These are phyloP conservation scores for Thelephora terrestris DNA, from an alignment of 1,284 basidiomycete genomes.

Conservation along the genomic window DNA sequence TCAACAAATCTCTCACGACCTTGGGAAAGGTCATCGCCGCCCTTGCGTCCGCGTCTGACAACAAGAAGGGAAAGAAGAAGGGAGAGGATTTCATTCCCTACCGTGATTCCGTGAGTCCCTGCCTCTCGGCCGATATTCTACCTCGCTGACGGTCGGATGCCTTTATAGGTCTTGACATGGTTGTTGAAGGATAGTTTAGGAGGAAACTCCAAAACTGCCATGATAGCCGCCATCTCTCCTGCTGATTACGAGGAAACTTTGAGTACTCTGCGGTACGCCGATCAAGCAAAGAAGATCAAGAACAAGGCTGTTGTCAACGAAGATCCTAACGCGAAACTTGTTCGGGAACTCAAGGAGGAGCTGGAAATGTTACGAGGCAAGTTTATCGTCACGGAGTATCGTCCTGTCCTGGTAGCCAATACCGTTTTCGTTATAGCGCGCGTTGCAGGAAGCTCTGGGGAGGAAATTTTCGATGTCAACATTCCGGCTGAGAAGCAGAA, in stretches of 20 bases:
- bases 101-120: constrained; percentile 74
- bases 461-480: constrained; percentile 78
- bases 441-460: constrained; percentile 51
- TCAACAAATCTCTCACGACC: constrained; percentile 96
- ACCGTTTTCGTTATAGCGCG: constrained; percentile 40
- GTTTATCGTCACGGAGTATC: constrained; percentile 12
- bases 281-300: constrained; percentile 99
- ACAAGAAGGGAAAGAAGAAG: constrained; percentile 79
- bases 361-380: constrained; percentile 78
- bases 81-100: constrained; percentile 88
- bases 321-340: constrained; percentile 97
- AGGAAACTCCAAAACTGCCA: constrained; percentile 90
- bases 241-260: constrained; percentile 98
- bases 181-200: constrained; percentile 95
- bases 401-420: constrained; percentile 1
- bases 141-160: background rate
- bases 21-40: constrained; percentile 96
- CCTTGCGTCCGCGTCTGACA: constrained; percentile 71
- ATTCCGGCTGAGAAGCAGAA: constrained; percentile 94
- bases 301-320: constrained; percentile 99
- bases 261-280: constrained; percentile 91
- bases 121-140: background rate
- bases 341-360: constrained; percentile 97
- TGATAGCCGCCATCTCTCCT: constrained; percentile 97
- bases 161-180: constrained; percentile 85